Conservation (phyloP, 148 eudicot species). For the Chenopodium berlandieri region DNA sequence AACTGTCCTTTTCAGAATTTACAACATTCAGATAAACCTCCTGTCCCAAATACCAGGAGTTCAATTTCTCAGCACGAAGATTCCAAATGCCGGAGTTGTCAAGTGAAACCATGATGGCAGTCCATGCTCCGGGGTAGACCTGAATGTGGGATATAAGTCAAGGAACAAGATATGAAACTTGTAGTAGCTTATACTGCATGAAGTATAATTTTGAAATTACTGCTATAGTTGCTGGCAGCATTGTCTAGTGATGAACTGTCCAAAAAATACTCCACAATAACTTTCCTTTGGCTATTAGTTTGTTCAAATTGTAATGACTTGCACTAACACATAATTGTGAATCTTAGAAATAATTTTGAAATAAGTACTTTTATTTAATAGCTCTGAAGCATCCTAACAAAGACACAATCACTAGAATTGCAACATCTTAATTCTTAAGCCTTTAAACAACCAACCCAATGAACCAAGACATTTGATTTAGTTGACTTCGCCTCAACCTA, state of each 20-base stretch:
- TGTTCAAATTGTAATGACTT: background rate
- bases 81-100: slow-evolving; percentile 98
- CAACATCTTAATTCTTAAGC: background rate
- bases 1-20: slow-evolving; percentile 61
- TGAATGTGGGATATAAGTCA: slow-evolving; percentile 25
- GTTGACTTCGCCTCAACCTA: background rate
- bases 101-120: slow-evolving; percentile 85
- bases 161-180: background rate
- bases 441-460: background rate
- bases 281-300: background rate
- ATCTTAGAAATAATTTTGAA: too few species aligned
- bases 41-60: slow-evolving; percentile 93
- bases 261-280: background rate
- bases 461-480: background rate
- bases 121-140: slow-evolving; percentile 99
- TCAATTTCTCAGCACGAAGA: slow-evolving; percentile 76
- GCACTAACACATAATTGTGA: background rate
- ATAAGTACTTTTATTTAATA: too few species aligned
- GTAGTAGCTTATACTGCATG: background rate
- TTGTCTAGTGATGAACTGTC: background rate
- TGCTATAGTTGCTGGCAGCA: background rate
- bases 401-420: background rate
- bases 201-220: background rate
- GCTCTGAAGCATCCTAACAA: background rate
- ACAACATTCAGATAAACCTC: slow-evolving; percentile 77